A percentile compares a stretch with the other conserved stretches of the same genome.
phyloP scores from a whole-genome alignment of 768 basidiomycete species.

The Artomyces pyxidatus region DNA sequence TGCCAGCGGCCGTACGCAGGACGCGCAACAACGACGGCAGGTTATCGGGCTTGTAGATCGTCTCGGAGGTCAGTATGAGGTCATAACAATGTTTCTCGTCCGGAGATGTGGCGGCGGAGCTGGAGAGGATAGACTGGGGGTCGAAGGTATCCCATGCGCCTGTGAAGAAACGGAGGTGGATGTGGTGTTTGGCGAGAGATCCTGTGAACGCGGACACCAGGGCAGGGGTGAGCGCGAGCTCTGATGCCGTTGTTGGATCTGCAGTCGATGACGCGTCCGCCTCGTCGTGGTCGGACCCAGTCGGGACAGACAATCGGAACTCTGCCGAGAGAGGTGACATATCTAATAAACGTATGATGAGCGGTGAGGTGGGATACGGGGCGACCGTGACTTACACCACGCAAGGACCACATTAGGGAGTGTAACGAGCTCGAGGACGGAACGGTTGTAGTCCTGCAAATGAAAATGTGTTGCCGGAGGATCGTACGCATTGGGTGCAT shows the following conservation, averaged over 20 bases:
- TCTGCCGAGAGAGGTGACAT: conserved; percentile 47
- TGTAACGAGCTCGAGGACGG: conserved; percentile 72
- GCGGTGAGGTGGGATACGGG: neutral
- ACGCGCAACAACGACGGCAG: conserved; percentile 52
- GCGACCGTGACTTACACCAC: conserved; percentile 59
- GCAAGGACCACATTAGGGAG: conserved; percentile 69
- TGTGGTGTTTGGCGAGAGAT: conserved; percentile 44
- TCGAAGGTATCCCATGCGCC: conserved; percentile 72
- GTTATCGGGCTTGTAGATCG: conserved; percentile 72
- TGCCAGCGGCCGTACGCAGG: conserved; percentile 24
- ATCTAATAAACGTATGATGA: conserved; percentile 31
- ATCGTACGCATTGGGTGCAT: conserved; percentile 17
- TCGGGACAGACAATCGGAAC: conserved; percentile 30
- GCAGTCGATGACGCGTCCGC: conserved; percentile 23
- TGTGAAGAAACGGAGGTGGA: conserved; percentile 67
- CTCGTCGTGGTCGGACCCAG: conserved; percentile 23
- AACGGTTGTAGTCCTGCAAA: conserved; percentile 87
- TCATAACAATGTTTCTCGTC: conserved; percentile 42
- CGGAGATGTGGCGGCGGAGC: neutral
- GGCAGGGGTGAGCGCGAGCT: conserved; percentile 56
- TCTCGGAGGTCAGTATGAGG: conserved; percentile 83
- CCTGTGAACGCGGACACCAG: conserved; percentile 57
- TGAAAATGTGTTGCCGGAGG: conserved; percentile 44
- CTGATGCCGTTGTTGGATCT: conserved; percentile 42
- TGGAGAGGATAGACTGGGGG: conserved; percentile 9